phyloP scores from a whole-genome alignment of 139 green algal species.

The Raphidocelis subcapitata region DNA sequence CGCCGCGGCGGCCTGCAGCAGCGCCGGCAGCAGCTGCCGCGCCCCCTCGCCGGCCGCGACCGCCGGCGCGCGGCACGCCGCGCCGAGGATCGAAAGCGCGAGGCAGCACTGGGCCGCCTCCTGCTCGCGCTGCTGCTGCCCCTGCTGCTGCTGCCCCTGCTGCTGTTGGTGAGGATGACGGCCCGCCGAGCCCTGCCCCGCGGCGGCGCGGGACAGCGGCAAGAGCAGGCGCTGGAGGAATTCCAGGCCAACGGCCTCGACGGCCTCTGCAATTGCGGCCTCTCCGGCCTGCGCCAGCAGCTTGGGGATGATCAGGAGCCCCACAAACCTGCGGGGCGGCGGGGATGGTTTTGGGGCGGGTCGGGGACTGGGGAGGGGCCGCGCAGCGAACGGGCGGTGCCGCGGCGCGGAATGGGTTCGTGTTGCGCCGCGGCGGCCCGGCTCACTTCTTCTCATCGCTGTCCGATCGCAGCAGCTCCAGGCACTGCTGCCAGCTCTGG shows the following conservation, averaged over 20 bases:
- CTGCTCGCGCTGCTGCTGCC: conserved; percentile 11
- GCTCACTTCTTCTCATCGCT: conserved; percentile 35
- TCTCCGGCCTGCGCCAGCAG: conserved; percentile 50
- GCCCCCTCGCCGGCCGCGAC: conserved; percentile 38
- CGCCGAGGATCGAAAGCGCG: conserved; percentile 50
- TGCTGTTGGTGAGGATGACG: conserved; percentile 8
- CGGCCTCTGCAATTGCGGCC: conserved; percentile 27
- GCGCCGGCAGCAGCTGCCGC: conserved; percentile 38
- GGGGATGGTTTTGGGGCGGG: neutral
- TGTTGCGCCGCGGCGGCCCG: neutral
- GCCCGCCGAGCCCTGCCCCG: no score
- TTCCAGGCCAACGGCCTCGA: conserved; percentile 49
- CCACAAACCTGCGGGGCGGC: conserved; percentile 63
- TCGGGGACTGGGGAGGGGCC: no score
- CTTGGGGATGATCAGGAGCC: conserved; percentile 71
- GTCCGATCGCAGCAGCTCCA: conserved; percentile 49
- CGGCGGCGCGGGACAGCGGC: conserved; percentile 50
- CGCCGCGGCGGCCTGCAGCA: conserved; percentile 45
- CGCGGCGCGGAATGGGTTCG: no score
- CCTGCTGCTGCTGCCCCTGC: conserved; percentile 13
- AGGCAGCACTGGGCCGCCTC: conserved; percentile 22
- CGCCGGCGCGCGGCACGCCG: conserved; percentile 42
- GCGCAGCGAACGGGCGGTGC: no score
- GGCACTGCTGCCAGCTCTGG: conserved; percentile 39
- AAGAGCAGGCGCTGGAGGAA: conserved; percentile 72